Evolutionary conservation across 2,329 filamentous ascomycete genomes (phyloP), one percentile per base, ranked within the genome.

Genomic region (Colletotrichum sp.): DNA sequence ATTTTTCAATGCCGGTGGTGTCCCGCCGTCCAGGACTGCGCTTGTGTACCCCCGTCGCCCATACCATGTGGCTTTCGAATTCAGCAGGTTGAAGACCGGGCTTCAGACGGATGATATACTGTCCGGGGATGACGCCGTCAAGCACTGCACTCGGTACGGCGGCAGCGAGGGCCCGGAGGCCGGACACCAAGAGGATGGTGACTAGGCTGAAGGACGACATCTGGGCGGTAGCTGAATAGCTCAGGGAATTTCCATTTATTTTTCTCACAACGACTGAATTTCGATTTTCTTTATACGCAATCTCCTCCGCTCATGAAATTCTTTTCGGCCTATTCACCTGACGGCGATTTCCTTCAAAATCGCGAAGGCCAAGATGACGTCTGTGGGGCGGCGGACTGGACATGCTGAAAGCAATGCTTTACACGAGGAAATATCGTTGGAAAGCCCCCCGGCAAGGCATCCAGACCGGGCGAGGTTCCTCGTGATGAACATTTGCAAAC

Each of bases 1-100:
- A 83, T 77, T 85, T 84, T 78, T 87, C 84, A 12, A 89, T 79
- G 69, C 84, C 84, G 65, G 63, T 76, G 30, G 79, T 82, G 78
- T 81, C 79, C 76, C 84, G 81, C 75, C 83, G 79, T 76, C 52
- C 77, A 72, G 86, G 73, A 79, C 84, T 85, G 61, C 81, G 83
- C 71, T 79, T 79, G 71, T 86, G 82, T 9, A 87, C 78, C 59
- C 82, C 81, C 62, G 77, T 79, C 72, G 82, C 82, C 81, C 80
- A 84, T 77, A 71, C 79, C 24, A 85, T 30, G 77, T 87, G 84
- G 28, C 80, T 79, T 75, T 84, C 81, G 66, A 84, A 76, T 58
- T 83, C 80, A 48, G 78, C 74, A 16, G 78, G 76, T 70, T 79
- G 81, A 68, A 82, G 79, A 18, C 81, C 83, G 34, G 77, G 68